Base-by-base conservation (phyloP, 805 yeast genomes). In the Wickerhamiella vanderwaltii region DNA sequence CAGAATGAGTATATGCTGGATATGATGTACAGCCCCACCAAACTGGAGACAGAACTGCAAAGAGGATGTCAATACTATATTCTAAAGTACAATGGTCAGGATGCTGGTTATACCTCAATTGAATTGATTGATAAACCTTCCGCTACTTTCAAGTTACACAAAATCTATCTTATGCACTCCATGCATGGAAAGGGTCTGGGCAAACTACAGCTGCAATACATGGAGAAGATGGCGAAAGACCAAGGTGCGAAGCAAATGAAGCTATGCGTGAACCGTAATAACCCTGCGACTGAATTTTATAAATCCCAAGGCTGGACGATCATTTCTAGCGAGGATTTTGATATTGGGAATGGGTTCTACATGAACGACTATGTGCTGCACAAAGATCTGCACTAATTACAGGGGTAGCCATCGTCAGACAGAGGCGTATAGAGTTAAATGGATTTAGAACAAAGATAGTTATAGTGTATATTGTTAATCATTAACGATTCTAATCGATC, bases 341-440 rank as follows among this genome's bases (percentile, higher is more conserved):
- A 38, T 16, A 38, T 38, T 17, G 41, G 41, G 25, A 28, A 38
- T 3, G 41, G 41, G 2, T 38, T 22, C 22, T 38, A 38, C 35
- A 38, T 38, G 41, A 38, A 38, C 18, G 41, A 38, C 28, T 30
- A 29, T 30, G 35, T 38, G n/a, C 29, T 38, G 13, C 28, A 38
- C 22, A 38, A 38, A 23, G 28, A 23, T 23, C 26, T 23, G 9
- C 11, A 7, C n/a, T n/a, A n/a, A n/a, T n/a, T n/a, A n/a, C n/a
- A n/a, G n/a, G n/a, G n/a, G n/a, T n/a, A n/a, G n/a, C n/a, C n/a
- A n/a, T n/a, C n/a, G n/a, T n/a, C n/a, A n/a, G n/a, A n/a, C n/a
- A n/a, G n/a, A n/a, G n/a, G n/a, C n/a, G n/a, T n/a, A n/a, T n/a
- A n/a, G n/a, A n/a, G n/a, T n/a, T n/a, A n/a, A n/a, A n/a, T n/a